Base-by-base conservation (phyloP, 495 filamentous ascomycete species). In the Talaromyces proteolyticus region DNA sequence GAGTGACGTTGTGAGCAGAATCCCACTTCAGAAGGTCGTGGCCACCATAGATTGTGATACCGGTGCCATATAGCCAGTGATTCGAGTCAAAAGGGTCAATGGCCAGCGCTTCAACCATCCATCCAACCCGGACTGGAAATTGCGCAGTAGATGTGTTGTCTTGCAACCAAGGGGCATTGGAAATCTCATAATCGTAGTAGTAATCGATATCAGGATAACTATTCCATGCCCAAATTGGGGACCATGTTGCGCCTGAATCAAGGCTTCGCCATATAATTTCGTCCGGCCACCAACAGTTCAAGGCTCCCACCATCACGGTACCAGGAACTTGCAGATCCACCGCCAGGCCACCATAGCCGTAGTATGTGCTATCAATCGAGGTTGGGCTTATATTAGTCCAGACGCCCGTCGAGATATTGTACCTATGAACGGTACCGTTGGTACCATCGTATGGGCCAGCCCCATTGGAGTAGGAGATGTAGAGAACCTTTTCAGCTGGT, bases 91-190 rank as follows among this genome's bases (percentile, higher is more conserved):
- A 66, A 2, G 81, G 81, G 51, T 84, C 68, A 44, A 84, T 83
- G 12, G 74, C 72, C 17, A 84, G 64, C 0, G 77, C 67, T 45
- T 83, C 79, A 24, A 84, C 79, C 80, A 82, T 82, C 80, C 80
- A 83, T 34, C 80, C 81, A 19, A 83, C 25, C 12, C 44, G 44
- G 24, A 47, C 44, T 34, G 44, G 44, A 38, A 47, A 47, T n/a
- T 47, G 26, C 4, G 44, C 26, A 6, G 44, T 51, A 3, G 44
- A 56, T 10, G 57, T 63, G n/a, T 53, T 53, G 36, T 67, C 53
- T 36, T 62, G 59, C 11, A 68, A 54, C 46, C 63, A 58, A 11
- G 54, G 57, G 6, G 52, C 62, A 6, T 24, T 40, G 12, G 53
- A 43, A 38, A 54, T 42, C 43, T 66, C 73, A 58, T 63, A 77